phyloP scores from a whole-genome alignment of 2,329 filamentous ascomycete genomes.

The Beauveria australis region DNA sequence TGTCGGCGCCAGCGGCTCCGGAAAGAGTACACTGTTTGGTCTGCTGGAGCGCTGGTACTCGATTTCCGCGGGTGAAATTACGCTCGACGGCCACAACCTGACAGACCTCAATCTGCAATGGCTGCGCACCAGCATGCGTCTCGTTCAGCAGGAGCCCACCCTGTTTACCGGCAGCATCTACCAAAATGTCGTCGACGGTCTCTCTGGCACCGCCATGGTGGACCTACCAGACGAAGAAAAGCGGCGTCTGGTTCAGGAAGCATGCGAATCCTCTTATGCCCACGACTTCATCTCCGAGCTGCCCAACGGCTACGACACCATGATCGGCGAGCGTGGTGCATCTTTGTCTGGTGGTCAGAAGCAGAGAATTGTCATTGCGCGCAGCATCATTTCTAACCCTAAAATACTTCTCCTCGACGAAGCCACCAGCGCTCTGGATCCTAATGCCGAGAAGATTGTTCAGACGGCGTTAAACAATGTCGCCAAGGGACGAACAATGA shows the following conservation, averaged over 20 bases:
- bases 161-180: constrained; percentile 45
- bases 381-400: constrained; percentile 56
- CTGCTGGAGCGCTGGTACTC: constrained; percentile 54
- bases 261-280: constrained; percentile 42
- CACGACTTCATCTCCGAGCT: constrained; percentile 44
- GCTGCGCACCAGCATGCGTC: constrained; percentile 43
- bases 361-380: constrained; percentile 58
- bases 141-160: constrained; percentile 45
- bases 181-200: constrained; percentile 43
- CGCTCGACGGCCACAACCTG: constrained; percentile 35
- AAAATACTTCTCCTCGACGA: constrained; percentile 60
- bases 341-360: constrained; percentile 60
- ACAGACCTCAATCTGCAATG: constrained; percentile 39
- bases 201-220: constrained; percentile 30
- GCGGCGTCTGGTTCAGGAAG: constrained; percentile 33
- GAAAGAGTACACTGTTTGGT: constrained; percentile 50
- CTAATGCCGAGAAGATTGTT: constrained; percentile 40
- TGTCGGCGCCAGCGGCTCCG: constrained; percentile 49
- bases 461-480: constrained; percentile 47
- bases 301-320: constrained; percentile 49
- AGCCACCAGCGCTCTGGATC: constrained; percentile 52
- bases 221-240: constrained; percentile 34
- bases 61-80: constrained; percentile 35
- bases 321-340: constrained; percentile 56
- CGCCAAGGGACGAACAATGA: constrained; percentile 52